Percentiles rank a stretch among this genome's conserved stretches.
Evolutionary conservation across 176 grass and related monocot genomes (phyloP).

Genomic region (Triticum urartu): DNA sequence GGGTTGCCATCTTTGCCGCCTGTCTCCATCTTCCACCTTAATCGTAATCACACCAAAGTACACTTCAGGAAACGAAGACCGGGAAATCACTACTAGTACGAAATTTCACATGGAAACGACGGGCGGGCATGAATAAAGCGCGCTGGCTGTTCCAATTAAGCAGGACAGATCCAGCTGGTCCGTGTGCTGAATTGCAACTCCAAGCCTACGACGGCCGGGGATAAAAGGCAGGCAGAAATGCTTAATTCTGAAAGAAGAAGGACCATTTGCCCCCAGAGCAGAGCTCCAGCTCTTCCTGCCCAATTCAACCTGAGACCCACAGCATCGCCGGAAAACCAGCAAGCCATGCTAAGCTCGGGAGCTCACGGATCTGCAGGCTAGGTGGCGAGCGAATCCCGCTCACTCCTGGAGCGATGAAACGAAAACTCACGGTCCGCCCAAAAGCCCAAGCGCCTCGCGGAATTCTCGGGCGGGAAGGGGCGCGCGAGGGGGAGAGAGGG

Average conservation of each 20-base stretch:
- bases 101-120: constrained; percentile 4
- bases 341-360: background rate
- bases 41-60: background rate
- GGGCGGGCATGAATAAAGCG: background rate
- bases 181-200: background rate
- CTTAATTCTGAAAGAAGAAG: background rate
- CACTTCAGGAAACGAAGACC: constrained; percentile 8
- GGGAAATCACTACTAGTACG: background rate
- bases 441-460: background rate
- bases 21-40: constrained; percentile 44
- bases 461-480: background rate
- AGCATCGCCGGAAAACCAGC: background rate
- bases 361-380: constrained; percentile 24
- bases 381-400: constrained; percentile 7
- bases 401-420: background rate
- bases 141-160: background rate
- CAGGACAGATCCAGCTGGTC: constrained; percentile 21
- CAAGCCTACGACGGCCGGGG: background rate
- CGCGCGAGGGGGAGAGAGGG: background rate
- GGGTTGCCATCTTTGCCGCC: constrained; percentile 37
- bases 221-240: background rate
- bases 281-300: constrained; percentile 2
- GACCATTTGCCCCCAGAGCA: background rate
- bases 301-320: background rate
- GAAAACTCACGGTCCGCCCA: background rate